These are phyloP conservation scores for Cyamopsis tetragonoloba DNA, from an alignment of 306 rosid genomes.

Conservation along the genomic window DNA sequence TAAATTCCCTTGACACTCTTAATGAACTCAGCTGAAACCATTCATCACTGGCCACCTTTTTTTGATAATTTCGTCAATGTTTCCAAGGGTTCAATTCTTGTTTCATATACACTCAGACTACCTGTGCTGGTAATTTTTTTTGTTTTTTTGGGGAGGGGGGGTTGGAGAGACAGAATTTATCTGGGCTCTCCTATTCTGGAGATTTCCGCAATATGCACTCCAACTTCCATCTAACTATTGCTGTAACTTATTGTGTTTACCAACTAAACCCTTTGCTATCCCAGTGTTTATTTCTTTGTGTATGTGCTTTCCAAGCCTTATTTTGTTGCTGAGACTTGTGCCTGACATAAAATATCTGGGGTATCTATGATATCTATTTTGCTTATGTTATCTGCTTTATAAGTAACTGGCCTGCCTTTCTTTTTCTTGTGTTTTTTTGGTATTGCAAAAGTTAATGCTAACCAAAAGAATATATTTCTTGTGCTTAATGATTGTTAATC, in stretches of 20 bases:
- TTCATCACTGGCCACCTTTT: too few relatives aligned
- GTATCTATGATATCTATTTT: background rate
- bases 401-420: background rate
- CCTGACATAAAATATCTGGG: background rate
- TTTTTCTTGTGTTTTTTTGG: background rate
- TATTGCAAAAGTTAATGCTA: background rate
- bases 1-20: too few relatives aligned
- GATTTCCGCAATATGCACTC: background rate
- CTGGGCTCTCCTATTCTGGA: background rate
- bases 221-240: background rate
- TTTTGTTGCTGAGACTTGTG: constrained; percentile 4
- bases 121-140: too few relatives aligned
- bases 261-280: background rate
- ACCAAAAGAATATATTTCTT: background rate
- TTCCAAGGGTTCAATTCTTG: too few relatives aligned
- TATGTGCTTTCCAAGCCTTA: constrained; percentile 65
- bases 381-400: background rate
- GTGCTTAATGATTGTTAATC: background rate
- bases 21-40: too few relatives aligned
- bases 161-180: too few relatives aligned
- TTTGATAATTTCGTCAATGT: too few relatives aligned
- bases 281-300: background rate
- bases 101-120: too few relatives aligned
- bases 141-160: too few relatives aligned
- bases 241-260: background rate